phyloP scores from a whole-genome alignment of 192 early-diverging fungal species.

The Coemansia sp. region DNA sequence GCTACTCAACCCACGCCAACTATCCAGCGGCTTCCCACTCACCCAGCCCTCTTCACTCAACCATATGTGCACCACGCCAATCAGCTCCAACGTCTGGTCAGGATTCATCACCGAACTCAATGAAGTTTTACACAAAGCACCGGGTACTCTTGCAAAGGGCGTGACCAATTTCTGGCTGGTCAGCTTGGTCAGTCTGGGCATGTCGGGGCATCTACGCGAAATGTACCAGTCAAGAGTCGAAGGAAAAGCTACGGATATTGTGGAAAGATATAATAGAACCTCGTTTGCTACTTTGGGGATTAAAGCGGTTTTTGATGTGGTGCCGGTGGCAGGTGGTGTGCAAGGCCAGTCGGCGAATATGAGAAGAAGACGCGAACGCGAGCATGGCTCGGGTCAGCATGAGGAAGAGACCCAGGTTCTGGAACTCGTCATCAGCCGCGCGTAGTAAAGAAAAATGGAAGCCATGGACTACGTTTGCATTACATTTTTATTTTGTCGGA shows the following conservation, averaged over 20 bases:
- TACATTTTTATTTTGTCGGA: background rate
- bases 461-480: too few species aligned
- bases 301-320: conserved; percentile 10
- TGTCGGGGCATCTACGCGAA: conserved; percentile 13
- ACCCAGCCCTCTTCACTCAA: conserved; percentile 16
- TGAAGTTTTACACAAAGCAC: conserved; percentile 23
- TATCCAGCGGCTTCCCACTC: conserved; percentile 33
- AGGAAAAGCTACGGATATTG: conserved; percentile 16
- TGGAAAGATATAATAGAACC: conserved; percentile 30
- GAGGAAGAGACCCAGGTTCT: background rate
- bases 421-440: background rate
- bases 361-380: background rate
- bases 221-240: conserved; percentile 20
- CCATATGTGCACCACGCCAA: conserved; percentile 6
- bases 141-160: conserved; percentile 23
- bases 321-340: background rate
- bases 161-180: conserved; percentile 33
- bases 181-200: conserved; percentile 27
- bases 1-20: conserved; percentile 24
- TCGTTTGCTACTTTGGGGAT: conserved; percentile 35
- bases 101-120: conserved; percentile 36
- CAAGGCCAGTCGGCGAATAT: background rate
- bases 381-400: background rate
- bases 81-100: conserved; percentile 15
- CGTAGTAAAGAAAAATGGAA: background rate